Percentiles rank a stretch among this genome's conserved stretches.
phyloP scores from a whole-genome alignment of 768 basidiomycete genomes.

The Psilocybe azurescens region DNA sequence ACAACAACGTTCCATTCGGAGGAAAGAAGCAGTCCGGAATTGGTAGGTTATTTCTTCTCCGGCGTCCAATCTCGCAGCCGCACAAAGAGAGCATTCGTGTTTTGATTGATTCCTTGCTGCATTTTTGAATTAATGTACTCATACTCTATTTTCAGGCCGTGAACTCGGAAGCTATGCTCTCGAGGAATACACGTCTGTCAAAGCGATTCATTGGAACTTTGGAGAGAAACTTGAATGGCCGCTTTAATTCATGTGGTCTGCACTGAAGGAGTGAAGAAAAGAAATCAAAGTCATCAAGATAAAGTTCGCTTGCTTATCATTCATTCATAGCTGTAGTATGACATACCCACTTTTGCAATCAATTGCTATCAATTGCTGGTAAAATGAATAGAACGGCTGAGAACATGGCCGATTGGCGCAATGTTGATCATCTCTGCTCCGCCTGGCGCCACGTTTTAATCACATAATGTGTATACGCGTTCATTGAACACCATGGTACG shows the following conservation, averaged over 20 bases:
- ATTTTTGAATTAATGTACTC: slow-evolving; percentile 7
- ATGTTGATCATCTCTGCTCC: neutral
- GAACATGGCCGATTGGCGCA: neutral
- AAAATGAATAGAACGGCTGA: neutral
- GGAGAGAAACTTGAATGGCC: slow-evolving; percentile 84
- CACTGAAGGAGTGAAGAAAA: neutral
- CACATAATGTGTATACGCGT: neutral
- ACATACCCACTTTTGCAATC: neutral
- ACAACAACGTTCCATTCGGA: slow-evolving; percentile 93
- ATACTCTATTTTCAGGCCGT: slow-evolving; percentile 56
- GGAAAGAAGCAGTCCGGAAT: slow-evolving; percentile 94
- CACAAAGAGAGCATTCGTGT: neutral
- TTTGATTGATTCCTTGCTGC: neutral
- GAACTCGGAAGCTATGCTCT: slow-evolving; percentile 88
- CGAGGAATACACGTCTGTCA: slow-evolving; percentile 83
- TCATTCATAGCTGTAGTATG: neutral
- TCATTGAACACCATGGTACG: neutral
- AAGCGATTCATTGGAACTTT: slow-evolving; percentile 88
- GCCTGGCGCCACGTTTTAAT: neutral
- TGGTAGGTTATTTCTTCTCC: slow-evolving; percentile 47
- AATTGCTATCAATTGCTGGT: no score
- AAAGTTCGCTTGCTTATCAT: neutral
- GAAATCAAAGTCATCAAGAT: neutral
- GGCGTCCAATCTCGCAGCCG: neutral
- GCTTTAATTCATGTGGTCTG: slow-evolving; percentile 43